These are phyloP conservation scores for Taphrina betulina DNA, from an alignment of 1,139 yeast species.

Conservation along the genomic window DNA sequence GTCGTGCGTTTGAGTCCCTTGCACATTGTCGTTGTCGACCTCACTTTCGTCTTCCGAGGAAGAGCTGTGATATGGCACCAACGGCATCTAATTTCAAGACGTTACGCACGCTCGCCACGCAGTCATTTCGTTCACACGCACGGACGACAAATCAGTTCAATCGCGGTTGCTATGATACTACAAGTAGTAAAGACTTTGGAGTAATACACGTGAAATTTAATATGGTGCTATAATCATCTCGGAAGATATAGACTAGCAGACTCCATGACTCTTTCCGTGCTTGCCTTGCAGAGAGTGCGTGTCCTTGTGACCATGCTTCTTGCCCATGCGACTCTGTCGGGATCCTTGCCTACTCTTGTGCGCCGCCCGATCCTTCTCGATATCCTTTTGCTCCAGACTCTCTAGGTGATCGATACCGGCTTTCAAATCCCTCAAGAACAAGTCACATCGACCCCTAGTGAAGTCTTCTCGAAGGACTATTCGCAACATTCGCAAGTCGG, in stretches of 20 bases:
- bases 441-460: constrained; percentile 68
- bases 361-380: background rate
- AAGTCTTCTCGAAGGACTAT: constrained; percentile 78
- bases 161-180: too few species aligned
- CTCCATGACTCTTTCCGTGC: constrained; percentile 23
- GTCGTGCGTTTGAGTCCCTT: background rate
- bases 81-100: too few species aligned
- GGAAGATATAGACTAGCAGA: too few species aligned
- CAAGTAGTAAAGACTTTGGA: too few species aligned
- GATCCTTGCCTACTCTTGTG: constrained; percentile 8
- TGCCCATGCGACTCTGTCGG: constrained; percentile 1
- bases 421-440: constrained; percentile 65
- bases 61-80: constrained; percentile 1
- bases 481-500: constrained; percentile 65
- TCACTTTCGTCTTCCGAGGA: constrained; percentile 14
- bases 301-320: constrained; percentile 12
- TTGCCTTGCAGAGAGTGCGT: constrained; percentile 23
- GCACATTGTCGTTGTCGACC: background rate
- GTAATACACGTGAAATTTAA: too few species aligned
- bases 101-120: too few species aligned
- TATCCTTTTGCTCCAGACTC: constrained; percentile 16
- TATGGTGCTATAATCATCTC: too few species aligned
- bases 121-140: too few species aligned
- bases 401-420: constrained; percentile 49
- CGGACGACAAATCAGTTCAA: too few species aligned